These are phyloP conservation scores for Eucalyptus leucophloia DNA, from an alignment of 345 rosid genomes.

Conservation along the genomic window DNA sequence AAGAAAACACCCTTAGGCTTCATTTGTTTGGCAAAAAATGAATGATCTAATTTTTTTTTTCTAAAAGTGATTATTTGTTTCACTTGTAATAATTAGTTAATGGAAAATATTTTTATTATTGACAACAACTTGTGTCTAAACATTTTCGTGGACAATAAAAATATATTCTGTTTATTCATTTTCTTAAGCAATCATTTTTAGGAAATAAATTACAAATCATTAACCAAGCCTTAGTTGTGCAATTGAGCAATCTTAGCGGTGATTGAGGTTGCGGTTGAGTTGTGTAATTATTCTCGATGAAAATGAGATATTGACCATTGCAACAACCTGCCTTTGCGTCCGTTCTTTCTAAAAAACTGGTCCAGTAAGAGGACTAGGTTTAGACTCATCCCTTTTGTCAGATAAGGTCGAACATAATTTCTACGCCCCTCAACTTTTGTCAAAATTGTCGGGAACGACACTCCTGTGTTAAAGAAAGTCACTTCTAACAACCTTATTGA, in stretches of 20 bases:
- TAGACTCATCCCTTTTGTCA: background rate
- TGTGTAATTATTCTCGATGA: background rate
- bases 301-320: background rate
- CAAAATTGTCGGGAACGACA: background rate
- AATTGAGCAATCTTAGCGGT: background rate
- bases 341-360: background rate
- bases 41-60: background rate
- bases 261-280: background rate
- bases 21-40: background rate
- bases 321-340: background rate
- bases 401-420: background rate
- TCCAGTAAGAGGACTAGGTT: background rate
- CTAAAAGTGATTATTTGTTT: background rate
- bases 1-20: background rate
- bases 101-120: background rate
- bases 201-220: background rate
- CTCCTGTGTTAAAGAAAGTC: background rate
- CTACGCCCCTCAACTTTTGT: background rate
- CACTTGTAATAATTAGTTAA: background rate
- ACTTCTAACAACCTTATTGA: background rate
- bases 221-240: background rate
- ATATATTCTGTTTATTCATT: background rate
- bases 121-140: background rate
- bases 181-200: background rate
- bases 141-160: background rate